These are phyloP conservation scores for Pythium volutum DNA, from an alignment of 352 stramenopile species.

Conservation along the genomic window DNA sequence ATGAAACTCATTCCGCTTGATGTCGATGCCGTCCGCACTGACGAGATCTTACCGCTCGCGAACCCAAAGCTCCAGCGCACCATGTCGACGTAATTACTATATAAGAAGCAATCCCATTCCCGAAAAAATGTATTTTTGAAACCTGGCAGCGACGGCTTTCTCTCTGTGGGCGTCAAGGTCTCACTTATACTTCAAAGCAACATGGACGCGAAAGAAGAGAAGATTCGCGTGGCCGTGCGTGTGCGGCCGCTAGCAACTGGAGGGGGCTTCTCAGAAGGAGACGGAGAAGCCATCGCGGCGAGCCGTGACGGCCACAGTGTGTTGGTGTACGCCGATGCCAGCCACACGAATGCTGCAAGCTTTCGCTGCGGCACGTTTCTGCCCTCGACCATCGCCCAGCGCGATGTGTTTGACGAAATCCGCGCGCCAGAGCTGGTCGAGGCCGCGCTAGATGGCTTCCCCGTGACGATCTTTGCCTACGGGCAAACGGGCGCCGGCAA, in stretches of 20 bases:
- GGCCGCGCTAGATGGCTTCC: conserved; percentile 56
- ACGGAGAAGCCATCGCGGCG: conserved; percentile 28
- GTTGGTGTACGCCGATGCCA: conserved; percentile 41
- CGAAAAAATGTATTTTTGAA: too few relatives aligned
- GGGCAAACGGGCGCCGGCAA: conserved; percentile 73
- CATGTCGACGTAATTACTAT: conserved; percentile 23
- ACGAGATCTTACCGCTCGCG: conserved; percentile 2
- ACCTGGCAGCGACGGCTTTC: too few relatives aligned
- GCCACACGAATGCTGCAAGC: conserved; percentile 33
- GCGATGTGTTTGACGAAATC: conserved; percentile 56
- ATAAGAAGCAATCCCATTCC: neutral
- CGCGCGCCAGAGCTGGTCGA: conserved; percentile 41
- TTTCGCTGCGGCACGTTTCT: conserved; percentile 72
- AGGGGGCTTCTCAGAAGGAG: neutral
- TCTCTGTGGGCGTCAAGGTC: too few relatives aligned
- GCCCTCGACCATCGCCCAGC: conserved; percentile 31
- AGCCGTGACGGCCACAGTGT: conserved; percentile 41
- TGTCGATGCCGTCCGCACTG: conserved; percentile 13
- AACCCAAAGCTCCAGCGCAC: conserved; percentile 10
- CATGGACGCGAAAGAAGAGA: conserved; percentile 47
- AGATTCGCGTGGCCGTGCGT: conserved; percentile 65
- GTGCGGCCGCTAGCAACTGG: conserved; percentile 34
- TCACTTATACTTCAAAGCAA: neutral
- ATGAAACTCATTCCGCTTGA: conserved; percentile 82
- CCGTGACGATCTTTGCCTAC: conserved; percentile 75